phyloP scores from a whole-genome alignment of 176 grass and related monocot species.

The Phoenix dactylifera region DNA sequence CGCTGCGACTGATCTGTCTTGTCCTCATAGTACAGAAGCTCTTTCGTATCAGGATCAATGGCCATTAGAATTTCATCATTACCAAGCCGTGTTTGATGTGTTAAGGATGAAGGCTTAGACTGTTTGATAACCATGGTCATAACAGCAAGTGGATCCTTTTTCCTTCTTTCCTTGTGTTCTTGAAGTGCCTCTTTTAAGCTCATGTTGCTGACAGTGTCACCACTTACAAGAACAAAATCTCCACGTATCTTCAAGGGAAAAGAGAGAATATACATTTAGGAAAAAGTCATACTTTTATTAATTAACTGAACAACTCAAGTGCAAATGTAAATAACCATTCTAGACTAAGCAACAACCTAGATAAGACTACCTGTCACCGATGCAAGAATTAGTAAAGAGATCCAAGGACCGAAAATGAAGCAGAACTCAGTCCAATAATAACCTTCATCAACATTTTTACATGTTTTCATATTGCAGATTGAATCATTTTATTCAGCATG shows the following conservation, averaged over 20 bases:
- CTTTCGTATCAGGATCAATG: slow-evolving; percentile 73
- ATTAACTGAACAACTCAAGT: no score
- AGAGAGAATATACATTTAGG: slow-evolving; percentile 1
- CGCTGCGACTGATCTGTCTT: slow-evolving; percentile 38
- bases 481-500: no score
- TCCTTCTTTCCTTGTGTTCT: slow-evolving; percentile 82
- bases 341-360: no score
- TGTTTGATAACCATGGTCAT: slow-evolving; percentile 95
- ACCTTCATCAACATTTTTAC: no score
- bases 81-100: slow-evolving; percentile 63
- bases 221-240: slow-evolving; percentile 93
- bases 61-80: slow-evolving; percentile 81
- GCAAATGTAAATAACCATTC: no score
- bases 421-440: no score
- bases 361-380: no score
- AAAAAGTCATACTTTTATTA: no score
- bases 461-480: no score
- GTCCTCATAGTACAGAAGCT: slow-evolving; percentile 82
- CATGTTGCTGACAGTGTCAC: slow-evolving; percentile 93
- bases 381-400: no score
- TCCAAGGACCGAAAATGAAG: no score
- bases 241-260: slow-evolving; percentile 56
- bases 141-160: slow-evolving; percentile 79
- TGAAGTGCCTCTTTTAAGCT: slow-evolving; percentile 63
- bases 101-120: slow-evolving; percentile 62